These are phyloP conservation scores for Capronia epimyces DNA, from an alignment of 2,329 filamentous ascomycete species.

Conservation along the genomic window DNA sequence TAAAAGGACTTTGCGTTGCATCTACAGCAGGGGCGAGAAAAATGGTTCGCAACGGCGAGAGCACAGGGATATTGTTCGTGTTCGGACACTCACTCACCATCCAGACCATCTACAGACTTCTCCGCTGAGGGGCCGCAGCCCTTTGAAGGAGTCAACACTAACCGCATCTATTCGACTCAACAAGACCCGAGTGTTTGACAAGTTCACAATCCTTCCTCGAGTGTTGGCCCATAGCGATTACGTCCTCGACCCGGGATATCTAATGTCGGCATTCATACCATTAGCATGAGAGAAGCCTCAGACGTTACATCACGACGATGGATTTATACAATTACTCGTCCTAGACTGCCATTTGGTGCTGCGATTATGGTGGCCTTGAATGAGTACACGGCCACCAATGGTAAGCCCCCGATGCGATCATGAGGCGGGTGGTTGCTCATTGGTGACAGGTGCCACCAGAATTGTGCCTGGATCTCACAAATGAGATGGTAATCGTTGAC, in stretches of 20 bases:
- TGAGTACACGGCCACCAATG: conserved; percentile 27
- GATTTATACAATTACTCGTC: conserved; percentile 34
- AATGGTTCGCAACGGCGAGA: too few relatives aligned
- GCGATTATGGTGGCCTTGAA: conserved; percentile 33
- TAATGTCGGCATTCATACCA: conserved; percentile 37
- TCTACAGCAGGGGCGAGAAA: too few relatives aligned
- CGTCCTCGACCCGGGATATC: conserved; percentile 38
- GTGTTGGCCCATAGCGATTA: conserved; percentile 39
- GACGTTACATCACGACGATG: conserved; percentile 36
- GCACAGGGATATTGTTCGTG: too few relatives aligned
- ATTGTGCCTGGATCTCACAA: conserved; percentile 30
- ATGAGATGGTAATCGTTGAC: conserved; percentile 32
- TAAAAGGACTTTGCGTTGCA: too few relatives aligned
- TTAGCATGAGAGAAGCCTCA: conserved; percentile 39
- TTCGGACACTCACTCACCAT: too few relatives aligned
- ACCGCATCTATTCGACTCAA: conserved; percentile 38
- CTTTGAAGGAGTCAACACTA: conserved; percentile 38
- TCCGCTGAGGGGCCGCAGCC: conserved; percentile 34
- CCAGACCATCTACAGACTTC: too few relatives aligned
- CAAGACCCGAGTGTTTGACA: conserved; percentile 39
- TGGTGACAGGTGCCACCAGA: conserved; percentile 29
- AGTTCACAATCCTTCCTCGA: conserved; percentile 34
- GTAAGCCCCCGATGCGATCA: conserved; percentile 21
- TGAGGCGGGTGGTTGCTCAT: conserved; percentile 28
- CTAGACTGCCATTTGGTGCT: conserved; percentile 34